These are phyloP conservation scores for Colletotrichum graminicola DNA, from an alignment of 2,329 filamentous ascomycete species.

Conservation along the genomic window DNA sequence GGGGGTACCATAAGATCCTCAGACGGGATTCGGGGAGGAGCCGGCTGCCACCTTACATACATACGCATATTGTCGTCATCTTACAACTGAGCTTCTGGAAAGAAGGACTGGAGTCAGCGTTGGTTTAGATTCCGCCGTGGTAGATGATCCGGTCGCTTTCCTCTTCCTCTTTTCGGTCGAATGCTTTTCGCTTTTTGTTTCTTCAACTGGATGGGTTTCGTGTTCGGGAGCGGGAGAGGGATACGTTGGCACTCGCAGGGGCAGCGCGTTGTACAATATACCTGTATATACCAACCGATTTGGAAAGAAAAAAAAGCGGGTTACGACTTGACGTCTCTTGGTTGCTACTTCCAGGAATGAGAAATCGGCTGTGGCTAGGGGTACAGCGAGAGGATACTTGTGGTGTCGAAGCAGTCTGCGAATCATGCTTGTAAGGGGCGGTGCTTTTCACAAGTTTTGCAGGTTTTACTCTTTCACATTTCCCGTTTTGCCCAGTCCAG, in stretches of 20 bases:
- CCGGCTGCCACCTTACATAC: constrained; percentile 36
- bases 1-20: constrained; percentile 32
- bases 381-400: neutral
- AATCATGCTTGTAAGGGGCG: neutral
- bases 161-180: constrained; percentile 26
- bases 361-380: neutral
- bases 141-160: constrained; percentile 30
- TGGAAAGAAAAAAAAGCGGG: constrained; percentile 12
- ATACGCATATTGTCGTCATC: constrained; percentile 38
- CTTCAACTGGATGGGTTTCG: neutral
- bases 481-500: neutral
- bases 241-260: constrained; percentile 35
- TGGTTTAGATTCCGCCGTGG: constrained; percentile 24
- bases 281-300: constrained; percentile 40
- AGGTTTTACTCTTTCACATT: neutral
- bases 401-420: neutral
- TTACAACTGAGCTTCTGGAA: constrained; percentile 33
- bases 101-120: constrained; percentile 28
- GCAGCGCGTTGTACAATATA: constrained; percentile 38
- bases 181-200: neutral
- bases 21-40: constrained; percentile 17
- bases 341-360: neutral
- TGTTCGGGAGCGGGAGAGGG: constrained; percentile 23
- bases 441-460: too few species aligned
- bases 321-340: neutral